Percentiles rank a stretch among this genome's conserved stretches.
phyloP scores from a whole-genome alignment of 2,329 filamentous ascomycete genomes.

The Diaporthe nobilis region DNA sequence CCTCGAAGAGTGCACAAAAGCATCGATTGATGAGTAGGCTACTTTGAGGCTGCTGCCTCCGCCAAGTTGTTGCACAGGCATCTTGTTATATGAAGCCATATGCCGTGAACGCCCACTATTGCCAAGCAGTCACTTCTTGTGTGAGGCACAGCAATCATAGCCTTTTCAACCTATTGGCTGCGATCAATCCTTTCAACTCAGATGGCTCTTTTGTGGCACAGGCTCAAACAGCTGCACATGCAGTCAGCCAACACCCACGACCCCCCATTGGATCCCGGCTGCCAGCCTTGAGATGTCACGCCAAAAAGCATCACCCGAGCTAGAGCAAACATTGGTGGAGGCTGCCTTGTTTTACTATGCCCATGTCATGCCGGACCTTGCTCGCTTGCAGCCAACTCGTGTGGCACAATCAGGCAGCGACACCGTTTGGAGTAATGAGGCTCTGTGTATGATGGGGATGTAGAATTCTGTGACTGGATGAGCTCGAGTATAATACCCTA shows the following conservation, averaged over 20 bases:
- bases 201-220: background rate
- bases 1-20: too few relatives aligned
- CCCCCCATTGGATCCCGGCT: background rate
- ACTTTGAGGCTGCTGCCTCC: background rate
- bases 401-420: slow-evolving; percentile 8
- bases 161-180: background rate
- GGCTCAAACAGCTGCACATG: background rate
- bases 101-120: background rate
- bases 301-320: background rate
- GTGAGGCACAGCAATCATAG: background rate
- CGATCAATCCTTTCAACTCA: background rate
- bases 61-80: background rate
- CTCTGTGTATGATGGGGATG: background rate
- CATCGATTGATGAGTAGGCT: background rate
- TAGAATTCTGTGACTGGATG: background rate
- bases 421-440: background rate
- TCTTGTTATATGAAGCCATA: background rate
- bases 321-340: background rate
- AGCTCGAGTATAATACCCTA: background rate
- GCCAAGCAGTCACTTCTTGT: background rate
- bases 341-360: background rate
- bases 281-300: background rate
- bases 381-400: background rate
- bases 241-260: background rate
- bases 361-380: background rate